Evolutionary conservation across 1,284 basidiomycete genomes (phyloP).

Genomic region (Mycena citricolor): DNA sequence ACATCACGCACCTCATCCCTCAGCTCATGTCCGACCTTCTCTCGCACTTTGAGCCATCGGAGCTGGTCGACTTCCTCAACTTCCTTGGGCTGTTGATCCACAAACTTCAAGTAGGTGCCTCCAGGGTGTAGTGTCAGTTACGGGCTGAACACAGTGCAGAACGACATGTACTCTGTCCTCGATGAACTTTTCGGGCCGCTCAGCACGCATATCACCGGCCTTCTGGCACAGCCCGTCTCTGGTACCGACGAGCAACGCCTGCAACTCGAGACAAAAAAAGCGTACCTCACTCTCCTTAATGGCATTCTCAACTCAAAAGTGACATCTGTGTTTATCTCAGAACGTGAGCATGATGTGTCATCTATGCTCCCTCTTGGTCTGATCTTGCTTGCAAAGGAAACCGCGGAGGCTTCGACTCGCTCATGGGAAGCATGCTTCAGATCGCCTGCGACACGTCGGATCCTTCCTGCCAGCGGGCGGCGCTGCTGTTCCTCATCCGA

Average conservation of each 20-base stretch:
- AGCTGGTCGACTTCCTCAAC: conserved; percentile 93
- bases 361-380: conserved; percentile 3
- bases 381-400: conserved; percentile 64
- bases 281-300: conserved; percentile 86
- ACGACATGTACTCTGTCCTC: conserved; percentile 80
- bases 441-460: conserved; percentile 78
- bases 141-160: conserved; percentile 39
- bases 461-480: conserved; percentile 73
- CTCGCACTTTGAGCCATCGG: conserved; percentile 87
- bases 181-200: conserved; percentile 91
- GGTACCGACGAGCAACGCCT: conserved; percentile 91
- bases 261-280: conserved; percentile 86
- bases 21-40: conserved; percentile 87
- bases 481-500: conserved; percentile 81
- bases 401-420: conserved; percentile 68
- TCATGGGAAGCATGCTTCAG: conserved; percentile 75
- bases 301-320: conserved; percentile 81
- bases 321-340: conserved; percentile 83
- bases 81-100: conserved; percentile 92
- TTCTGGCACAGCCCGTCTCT: conserved; percentile 80
- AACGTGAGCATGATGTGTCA: conserved; percentile 57
- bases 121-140: background rate
- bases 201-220: conserved; percentile 77
- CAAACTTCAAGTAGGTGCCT: conserved; percentile 76
- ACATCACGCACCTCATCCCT: conserved; percentile 80